Base-by-base conservation (phyloP, 371 early-diverging fungal species). In the Lichtheimia ramosa region DNA sequence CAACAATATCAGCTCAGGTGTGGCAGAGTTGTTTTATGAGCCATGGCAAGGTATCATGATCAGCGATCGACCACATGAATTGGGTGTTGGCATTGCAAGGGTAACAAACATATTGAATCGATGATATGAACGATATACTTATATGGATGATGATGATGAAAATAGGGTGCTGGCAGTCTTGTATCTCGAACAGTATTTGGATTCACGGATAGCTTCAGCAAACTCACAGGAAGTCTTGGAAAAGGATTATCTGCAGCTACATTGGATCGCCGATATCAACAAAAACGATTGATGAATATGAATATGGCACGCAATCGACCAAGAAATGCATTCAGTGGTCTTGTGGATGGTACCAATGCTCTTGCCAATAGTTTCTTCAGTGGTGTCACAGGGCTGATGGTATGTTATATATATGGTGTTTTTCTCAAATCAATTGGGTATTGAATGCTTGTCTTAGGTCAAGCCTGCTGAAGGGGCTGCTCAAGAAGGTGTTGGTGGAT, bases 111-210 rank as follows among this genome's bases (percentile, higher is more conserved):
- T 41, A 41, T 7, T 39, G n/a, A 51, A 43, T 16, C 8, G 4
- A 42, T 42, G 27, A 3, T 6, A 20, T 20, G 15, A 48, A 10
- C 13, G 3, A 21, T 46, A 3, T 39, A 2, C 28, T 43, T 20
- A 13, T n/a, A 21, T 14, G 34, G 8, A 34, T 34, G 34, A 34
- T 34, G 6, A 23, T 56, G 8, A 34, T 34, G 34, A 34, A 8
- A 3, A 23, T 56, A 88, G 84, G 99, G 99, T 7, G 89, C 95
- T 1, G 86, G 92, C 5, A 93, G 94, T 2, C 82, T 99, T 62
- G 75, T 98, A 51, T 90, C 91, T 54, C 98, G 98, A 79, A 96
- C 97, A 12, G 97, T 98, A 14, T 99, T 89, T 84, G 98, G 99
- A 16, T 85, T 98, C 41, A 85, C 96, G 0, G 98, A 97, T 71